Conservation (phyloP, 1,284 basidiomycete species). For the Papiliotrema fonsecae region DNA sequence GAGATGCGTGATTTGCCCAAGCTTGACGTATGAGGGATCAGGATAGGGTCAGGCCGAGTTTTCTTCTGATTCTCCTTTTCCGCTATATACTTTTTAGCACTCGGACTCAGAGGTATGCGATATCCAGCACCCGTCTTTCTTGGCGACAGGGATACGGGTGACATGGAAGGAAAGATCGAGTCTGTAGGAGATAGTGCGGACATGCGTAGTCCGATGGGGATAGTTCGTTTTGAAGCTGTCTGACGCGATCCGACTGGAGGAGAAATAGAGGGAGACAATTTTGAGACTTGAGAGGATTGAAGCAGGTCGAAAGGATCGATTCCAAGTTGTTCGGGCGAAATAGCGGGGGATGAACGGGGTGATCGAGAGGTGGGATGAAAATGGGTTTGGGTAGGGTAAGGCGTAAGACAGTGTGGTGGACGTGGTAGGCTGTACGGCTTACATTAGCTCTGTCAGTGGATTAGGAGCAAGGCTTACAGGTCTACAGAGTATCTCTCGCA, state of each 20-base stretch:
- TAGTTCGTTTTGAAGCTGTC: not conserved
- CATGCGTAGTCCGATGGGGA: slow-evolving; percentile 1
- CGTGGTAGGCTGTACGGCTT: slow-evolving; percentile 1
- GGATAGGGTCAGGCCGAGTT: not conserved
- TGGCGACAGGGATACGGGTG: not conserved
- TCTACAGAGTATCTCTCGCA: too few relatives aligned
- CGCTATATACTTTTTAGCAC: not conserved
- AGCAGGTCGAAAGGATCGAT: not conserved
- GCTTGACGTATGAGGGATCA: not conserved
- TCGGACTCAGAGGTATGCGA: not conserved
- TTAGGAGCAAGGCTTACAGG: too few relatives aligned
- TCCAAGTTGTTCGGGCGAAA: not conserved
- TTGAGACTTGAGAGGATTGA: not conserved
- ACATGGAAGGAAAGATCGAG: not conserved
- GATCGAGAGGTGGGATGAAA: slow-evolving; percentile 1
- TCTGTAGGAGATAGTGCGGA: not conserved
- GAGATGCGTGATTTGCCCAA: too few relatives aligned
- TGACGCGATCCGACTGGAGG: not conserved
- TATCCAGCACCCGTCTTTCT: not conserved
- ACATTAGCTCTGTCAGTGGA: too few relatives aligned
- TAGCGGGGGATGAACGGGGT: slow-evolving; percentile 1
- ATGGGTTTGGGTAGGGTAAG: slow-evolving; percentile 8
- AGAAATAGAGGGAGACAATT: not conserved
- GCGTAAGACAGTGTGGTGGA: slow-evolving; percentile 10
- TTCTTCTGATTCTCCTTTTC: not conserved